phyloP scores from a whole-genome alignment of 352 stramenopile genomes.

The Globisporangium camurandrum region DNA sequence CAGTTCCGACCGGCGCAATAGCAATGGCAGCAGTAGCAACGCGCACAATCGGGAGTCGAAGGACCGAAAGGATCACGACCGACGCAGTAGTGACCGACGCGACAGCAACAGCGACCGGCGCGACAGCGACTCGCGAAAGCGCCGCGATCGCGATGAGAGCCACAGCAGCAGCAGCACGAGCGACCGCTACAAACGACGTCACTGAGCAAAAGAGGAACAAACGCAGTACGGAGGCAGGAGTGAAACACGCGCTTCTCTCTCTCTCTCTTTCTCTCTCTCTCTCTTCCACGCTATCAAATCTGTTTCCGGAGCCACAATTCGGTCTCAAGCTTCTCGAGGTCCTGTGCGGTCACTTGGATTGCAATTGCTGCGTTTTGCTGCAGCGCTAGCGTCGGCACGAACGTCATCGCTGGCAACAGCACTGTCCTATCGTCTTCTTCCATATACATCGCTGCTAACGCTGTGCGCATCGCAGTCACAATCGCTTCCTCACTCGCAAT shows the following conservation, averaged over 20 bases:
- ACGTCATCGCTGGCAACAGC: conserved; percentile 52
- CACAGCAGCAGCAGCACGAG: conserved; percentile 8
- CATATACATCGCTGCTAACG: background rate
- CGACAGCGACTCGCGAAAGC: conserved; percentile 63
- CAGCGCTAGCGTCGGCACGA: conserved; percentile 63
- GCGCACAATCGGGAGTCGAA: conserved; percentile 17
- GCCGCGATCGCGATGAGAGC: conserved; percentile 51
- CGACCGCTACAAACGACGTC: conserved; percentile 33
- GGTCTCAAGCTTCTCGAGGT: conserved; percentile 77
- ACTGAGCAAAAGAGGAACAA: conserved; percentile 19
- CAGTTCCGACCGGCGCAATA: conserved; percentile 16
- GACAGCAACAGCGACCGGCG: conserved; percentile 24
- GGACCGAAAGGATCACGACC: conserved; percentile 17
- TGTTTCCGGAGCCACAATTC: conserved; percentile 78
- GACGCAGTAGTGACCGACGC: conserved; percentile 21
- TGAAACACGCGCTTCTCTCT: background rate
- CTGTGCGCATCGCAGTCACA: conserved; percentile 11
- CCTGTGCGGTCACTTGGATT: conserved; percentile 63
- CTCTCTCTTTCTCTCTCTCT: background rate
- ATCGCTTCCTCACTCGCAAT: conserved; percentile 49
- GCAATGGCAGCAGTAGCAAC: conserved; percentile 10
- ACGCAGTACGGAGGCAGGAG: background rate
- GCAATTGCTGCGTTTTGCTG: conserved; percentile 35
- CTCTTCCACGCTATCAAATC: conserved; percentile 24
- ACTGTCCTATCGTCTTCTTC: background rate